These are phyloP conservation scores for Aegilops sharonensis DNA, from an alignment of 176 grass and related monocot genomes.

Conservation along the genomic window DNA sequence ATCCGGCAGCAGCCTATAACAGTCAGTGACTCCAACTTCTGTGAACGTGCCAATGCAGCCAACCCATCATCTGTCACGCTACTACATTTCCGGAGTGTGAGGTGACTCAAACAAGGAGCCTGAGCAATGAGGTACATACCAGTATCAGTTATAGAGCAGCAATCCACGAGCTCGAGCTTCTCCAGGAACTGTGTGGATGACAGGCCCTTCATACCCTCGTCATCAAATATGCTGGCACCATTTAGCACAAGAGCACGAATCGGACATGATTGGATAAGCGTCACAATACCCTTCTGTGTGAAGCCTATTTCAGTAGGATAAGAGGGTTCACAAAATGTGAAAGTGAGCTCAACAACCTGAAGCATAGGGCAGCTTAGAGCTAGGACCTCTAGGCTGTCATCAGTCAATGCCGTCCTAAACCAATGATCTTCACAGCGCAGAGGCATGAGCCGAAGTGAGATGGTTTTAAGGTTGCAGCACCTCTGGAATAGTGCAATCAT, in stretches of 20 bases:
- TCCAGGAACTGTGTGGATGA: slow-evolving; percentile 43
- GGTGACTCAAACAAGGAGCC: slow-evolving; percentile 35
- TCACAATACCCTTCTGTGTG: slow-evolving; percentile 43
- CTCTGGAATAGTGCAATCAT: too few species aligned
- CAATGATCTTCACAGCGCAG: too few species aligned
- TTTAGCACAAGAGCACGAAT: slow-evolving; percentile 51
- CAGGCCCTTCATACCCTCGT: slow-evolving; percentile 47
- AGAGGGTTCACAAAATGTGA: slow-evolving; percentile 20
- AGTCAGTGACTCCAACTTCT: slow-evolving; percentile 49
- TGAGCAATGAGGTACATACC: slow-evolving; percentile 33
- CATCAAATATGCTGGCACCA: slow-evolving; percentile 42
- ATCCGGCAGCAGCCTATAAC: slow-evolving; percentile 42
- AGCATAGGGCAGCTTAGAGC: slow-evolving; percentile 47
- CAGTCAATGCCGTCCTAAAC: too few species aligned
- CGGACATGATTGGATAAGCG: slow-evolving; percentile 49
- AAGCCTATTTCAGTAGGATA: slow-evolving; percentile 37
- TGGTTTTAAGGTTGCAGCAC: too few species aligned
- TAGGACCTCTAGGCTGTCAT: background rate
- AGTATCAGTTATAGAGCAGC: slow-evolving; percentile 34
- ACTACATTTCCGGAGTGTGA: slow-evolving; percentile 48
- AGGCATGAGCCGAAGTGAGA: too few species aligned
- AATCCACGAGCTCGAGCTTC: slow-evolving; percentile 52
- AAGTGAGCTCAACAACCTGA: slow-evolving; percentile 53
- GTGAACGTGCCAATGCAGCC: slow-evolving; percentile 16
- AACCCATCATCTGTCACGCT: slow-evolving; percentile 48